Base-by-base conservation (phyloP, 2,329 filamentous ascomycete genomes). In the Scedosporium boydii region DNA sequence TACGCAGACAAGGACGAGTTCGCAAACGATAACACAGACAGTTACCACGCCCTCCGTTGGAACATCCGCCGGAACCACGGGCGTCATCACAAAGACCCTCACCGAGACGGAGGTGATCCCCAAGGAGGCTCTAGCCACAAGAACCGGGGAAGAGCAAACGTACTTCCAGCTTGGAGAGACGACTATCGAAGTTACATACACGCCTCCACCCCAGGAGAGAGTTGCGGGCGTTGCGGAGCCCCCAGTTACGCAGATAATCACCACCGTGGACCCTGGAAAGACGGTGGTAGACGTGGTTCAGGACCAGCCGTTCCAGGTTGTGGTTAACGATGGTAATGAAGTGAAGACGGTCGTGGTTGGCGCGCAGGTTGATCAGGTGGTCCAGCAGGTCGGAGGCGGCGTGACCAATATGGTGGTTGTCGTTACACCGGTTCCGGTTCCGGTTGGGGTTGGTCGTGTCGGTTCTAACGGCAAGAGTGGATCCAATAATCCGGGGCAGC, bases 161-260 rank as follows among this genome's bases (percentile, higher is more conserved):
- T 67, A 67, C 23, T 61, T 65, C 3, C 26, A 60, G 18, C 53
- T 68, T 27, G 69, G 69, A 0, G 64, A 46, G 9, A 66, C 68
- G 16, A 67, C 65, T n/a, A 67, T 70, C 34, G 68, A 66, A 2
- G 62, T 61, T 1, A 61, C 65, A 9, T 63, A 66, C 18, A 70
- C 70, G 0, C 29, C 63, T 1, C 44, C 55, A 9, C 63, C 51
- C 2, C 60, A 42, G 26, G 65, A 7, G 27, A 66, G 46, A 18
- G 61, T 16, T 59, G 56, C 29, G 9, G 57, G 18, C 12, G 26
- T 58, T 21, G 63, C 57, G 21, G 58, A 55, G 16, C 48, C 62
- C 5, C 67, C 69, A 0, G 65, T 68, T 6, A 66, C 67, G n/a
- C 55, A 68, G 1, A 64, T 70, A 4, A 57, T 68, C 2, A 68